Evolutionary conservation across 176 grass and related monocot genomes (phyloP).

Genomic region (Raddia guianensis): DNA sequence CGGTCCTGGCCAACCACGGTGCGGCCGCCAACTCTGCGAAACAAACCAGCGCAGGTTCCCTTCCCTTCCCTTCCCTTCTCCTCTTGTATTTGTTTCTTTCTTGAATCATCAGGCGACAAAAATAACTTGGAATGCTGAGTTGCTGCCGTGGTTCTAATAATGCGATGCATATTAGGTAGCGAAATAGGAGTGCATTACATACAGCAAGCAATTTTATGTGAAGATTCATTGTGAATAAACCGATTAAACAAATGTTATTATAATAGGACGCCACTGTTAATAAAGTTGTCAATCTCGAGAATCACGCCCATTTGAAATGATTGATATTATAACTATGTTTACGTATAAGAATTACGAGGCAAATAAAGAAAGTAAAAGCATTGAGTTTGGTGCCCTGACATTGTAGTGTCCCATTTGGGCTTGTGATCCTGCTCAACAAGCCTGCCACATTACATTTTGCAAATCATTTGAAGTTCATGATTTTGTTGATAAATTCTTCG

Average conservation of each 20-base stretch:
- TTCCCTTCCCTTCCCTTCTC: neutral
- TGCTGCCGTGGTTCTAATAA: neutral
- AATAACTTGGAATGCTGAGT: neutral
- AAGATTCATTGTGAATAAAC: neutral
- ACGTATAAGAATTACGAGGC: no score
- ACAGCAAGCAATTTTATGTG: neutral
- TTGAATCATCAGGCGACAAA: neutral
- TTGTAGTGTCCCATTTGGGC: no score
- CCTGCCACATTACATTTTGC: neutral
- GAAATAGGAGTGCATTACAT: neutral
- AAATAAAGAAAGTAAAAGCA: no score
- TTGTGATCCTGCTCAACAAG: neutral
- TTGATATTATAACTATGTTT: no score
- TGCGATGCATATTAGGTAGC: neutral
- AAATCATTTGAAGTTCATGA: neutral
- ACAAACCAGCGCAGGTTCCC: slow-evolving; percentile 36
- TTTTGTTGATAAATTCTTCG: slow-evolving; percentile 33
- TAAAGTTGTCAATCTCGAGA: no score
- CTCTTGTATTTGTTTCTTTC: neutral
- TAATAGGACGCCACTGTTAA: no score
- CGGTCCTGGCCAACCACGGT: neutral
- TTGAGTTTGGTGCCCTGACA: no score
- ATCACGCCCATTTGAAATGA: no score
- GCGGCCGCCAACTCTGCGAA: neutral
- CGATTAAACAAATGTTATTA: neutral